Base-by-base conservation (phyloP, 1,284 basidiomycete species). In the Ustilago tritici region DNA sequence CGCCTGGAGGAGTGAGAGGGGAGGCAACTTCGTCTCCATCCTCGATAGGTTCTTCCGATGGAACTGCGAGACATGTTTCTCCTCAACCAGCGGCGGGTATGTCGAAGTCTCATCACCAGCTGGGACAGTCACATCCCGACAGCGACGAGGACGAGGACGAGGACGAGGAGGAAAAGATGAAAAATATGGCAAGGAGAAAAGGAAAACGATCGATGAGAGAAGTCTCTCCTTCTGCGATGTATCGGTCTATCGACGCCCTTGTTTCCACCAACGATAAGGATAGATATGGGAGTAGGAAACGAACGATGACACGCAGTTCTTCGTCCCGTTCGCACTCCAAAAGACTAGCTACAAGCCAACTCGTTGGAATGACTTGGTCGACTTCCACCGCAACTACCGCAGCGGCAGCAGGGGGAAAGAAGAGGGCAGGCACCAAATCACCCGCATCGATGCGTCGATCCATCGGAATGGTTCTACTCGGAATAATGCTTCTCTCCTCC, bases 391-490 rank as follows among this genome's bases (percentile, higher is more conserved):
- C 23, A 31, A 23, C 28, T 12, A 50, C 9, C 31, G 28, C 49
- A 32, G 31, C n/a, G 15, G 12, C 6, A 50, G 28, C 28, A 9
- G 10, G 7, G 12, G 31, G 14, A 15, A 70, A 66, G 36, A 68
- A 65, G 12, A 56, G 68, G 6, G 58, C 35, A 17, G 65, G 73
- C 2, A 65, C 74, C 19, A 76, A 72, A 19, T 68, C 65, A 2
- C 74, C 74, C 1, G 61, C 69, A 2, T 71, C 74, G 2, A 62
- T 74, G 52, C 67, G 76, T 6, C n/a, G 72, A 12, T 64, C 58
- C 32, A 66, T 78, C 38, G 69, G 72, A 12, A 75, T 78, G 72
- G 69, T 67, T 9, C 57, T 78, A 0, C 50, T 78, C 7, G 76
- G 76, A 14, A 55, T 76, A 49, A 61, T 76, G 60, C 59, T 78